phyloP scores from a whole-genome alignment of 164 flowering plant species.

The Nymphaea colorata region DNA sequence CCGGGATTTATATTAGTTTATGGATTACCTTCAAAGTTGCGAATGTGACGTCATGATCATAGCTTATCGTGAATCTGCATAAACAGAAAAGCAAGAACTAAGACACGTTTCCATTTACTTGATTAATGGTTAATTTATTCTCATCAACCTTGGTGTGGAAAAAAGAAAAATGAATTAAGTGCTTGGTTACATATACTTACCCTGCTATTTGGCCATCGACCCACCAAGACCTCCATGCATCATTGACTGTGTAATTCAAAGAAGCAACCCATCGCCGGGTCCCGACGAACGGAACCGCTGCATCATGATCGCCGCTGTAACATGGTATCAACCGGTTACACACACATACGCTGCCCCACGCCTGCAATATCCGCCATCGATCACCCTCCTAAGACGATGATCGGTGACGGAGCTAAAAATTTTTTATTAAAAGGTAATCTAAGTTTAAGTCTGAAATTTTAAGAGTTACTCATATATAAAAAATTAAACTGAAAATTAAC shows the following conservation, averaged over 20 bases:
- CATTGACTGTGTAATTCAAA: slow-evolving; percentile 28
- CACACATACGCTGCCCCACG: no score
- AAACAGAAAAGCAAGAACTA: neutral
- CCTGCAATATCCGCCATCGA: no score
- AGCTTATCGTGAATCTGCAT: slow-evolving; percentile 24
- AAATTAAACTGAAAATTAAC: no score
- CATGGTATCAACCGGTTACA: neutral
- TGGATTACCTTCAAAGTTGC: slow-evolving; percentile 26
- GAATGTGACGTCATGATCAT: slow-evolving; percentile 18
- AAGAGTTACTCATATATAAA: no score
- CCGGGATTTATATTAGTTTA: no score
- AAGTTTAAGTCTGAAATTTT: no score
- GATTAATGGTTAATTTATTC: neutral
- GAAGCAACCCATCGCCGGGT: slow-evolving; percentile 21
- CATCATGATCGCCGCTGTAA: slow-evolving; percentile 31
- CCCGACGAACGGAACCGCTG: slow-evolving; percentile 15
- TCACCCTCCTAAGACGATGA: no score
- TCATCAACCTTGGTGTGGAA: neutral
- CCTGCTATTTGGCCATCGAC: slow-evolving; percentile 35
- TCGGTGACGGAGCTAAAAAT: no score
- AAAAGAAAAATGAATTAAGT: neutral
- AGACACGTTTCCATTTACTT: neutral
- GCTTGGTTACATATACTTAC: slow-evolving; percentile 10
- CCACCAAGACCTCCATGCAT: slow-evolving; percentile 47
- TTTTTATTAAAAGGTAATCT: no score